phyloP scores from a whole-genome alignment of 495 filamentous ascomycete species.

The Penicillium alfredii region DNA sequence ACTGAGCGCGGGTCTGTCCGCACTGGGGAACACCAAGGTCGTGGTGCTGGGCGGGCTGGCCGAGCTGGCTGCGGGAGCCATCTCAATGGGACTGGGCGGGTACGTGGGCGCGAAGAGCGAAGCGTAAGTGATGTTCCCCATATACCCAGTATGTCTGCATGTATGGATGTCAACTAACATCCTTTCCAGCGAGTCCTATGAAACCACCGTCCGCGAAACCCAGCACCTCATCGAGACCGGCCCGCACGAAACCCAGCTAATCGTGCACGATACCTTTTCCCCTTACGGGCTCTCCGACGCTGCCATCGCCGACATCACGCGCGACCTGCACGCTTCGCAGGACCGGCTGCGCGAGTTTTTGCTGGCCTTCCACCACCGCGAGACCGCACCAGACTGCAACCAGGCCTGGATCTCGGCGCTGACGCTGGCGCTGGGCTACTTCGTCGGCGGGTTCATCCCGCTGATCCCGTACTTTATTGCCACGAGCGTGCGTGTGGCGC shows the following conservation, averaged over 20 bases:
- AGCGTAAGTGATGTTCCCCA: conserved; percentile 40
- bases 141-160: conserved; percentile 2
- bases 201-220: conserved; percentile 42
- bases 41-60: conserved; percentile 51
- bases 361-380: conserved; percentile 50
- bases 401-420: conserved; percentile 53
- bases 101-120: conserved; percentile 66
- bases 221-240: conserved; percentile 34
- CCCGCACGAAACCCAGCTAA: conserved; percentile 31
- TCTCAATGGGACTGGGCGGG: conserved; percentile 53
- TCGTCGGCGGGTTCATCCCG: conserved; percentile 66
- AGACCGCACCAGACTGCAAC: conserved; percentile 44
- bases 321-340: conserved; percentile 40
- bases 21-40: conserved; percentile 47
- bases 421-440: conserved; percentile 64
- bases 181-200: conserved; percentile 40
- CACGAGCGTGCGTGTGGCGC: conserved; percentile 46
- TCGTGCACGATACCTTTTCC: conserved; percentile 47
- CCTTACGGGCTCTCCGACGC: conserved; percentile 42
- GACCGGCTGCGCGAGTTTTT: conserved; percentile 51
- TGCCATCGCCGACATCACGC: conserved; percentile 39
- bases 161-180: conserved; percentile 1
- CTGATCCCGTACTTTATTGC: conserved; percentile 70
- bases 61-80: conserved; percentile 50
- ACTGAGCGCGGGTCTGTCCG: conserved; percentile 49